phyloP scores from a whole-genome alignment of 2,329 filamentous ascomycete species.

The Fusarium caatingaense region DNA sequence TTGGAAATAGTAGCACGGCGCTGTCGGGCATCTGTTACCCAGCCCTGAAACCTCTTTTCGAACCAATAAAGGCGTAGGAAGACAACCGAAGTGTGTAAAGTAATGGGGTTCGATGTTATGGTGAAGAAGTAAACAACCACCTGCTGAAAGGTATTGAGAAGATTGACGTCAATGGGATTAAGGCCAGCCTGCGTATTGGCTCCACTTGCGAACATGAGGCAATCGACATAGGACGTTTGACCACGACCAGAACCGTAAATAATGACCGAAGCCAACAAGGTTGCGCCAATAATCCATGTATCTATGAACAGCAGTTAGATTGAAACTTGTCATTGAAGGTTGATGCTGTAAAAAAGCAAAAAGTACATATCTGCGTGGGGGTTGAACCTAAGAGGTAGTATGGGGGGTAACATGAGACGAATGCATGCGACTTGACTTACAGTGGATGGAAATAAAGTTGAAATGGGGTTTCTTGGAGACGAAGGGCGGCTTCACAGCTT shows the following conservation, averaged over 20 bases:
- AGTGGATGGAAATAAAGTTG: conserved; percentile 86
- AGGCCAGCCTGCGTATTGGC: conserved; percentile 91
- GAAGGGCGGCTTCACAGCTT: conserved; percentile 66
- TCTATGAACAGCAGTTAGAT: conserved; percentile 61
- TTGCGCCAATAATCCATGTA: conserved; percentile 80
- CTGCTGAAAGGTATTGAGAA: conserved; percentile 78
- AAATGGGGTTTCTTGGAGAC: conserved; percentile 73
- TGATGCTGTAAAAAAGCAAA: conserved; percentile 18
- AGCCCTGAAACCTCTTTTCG: conserved; percentile 90
- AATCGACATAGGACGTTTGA: conserved; percentile 81
- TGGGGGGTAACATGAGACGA: background rate
- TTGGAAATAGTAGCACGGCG: conserved; percentile 73
- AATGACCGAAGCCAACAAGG: conserved; percentile 80
- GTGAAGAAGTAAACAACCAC: conserved; percentile 76
- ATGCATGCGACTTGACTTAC: conserved; percentile 63
- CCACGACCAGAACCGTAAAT: conserved; percentile 72
- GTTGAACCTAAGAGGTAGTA: conserved; percentile 7
- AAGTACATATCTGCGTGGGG: conserved; percentile 37
- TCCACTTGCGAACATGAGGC: conserved; percentile 88
- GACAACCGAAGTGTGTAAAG: conserved; percentile 86
- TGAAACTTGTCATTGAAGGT: conserved; percentile 12
- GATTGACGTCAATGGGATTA: conserved; percentile 80
- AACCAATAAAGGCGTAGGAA: conserved; percentile 98
- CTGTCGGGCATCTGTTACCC: conserved; percentile 78
- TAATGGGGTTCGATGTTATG: conserved; percentile 84